phyloP scores from a whole-genome alignment of 73 alveolate species.

The Uronychia setigera region DNA sequence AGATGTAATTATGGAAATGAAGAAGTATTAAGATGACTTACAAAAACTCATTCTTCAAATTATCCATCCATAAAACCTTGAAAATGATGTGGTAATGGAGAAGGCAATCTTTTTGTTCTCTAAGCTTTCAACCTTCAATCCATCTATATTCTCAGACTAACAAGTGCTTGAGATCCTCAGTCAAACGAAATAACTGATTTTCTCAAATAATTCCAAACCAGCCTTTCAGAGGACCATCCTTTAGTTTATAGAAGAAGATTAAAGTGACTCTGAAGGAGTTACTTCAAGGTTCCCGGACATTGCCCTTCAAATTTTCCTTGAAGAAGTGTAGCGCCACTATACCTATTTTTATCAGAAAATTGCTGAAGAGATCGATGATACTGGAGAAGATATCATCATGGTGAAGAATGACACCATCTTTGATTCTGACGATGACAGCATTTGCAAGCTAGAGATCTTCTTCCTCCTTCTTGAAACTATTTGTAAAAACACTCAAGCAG shows the following conservation, averaged over 20 bases:
- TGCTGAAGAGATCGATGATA: slow-evolving; percentile 6
- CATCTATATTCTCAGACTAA: neutral
- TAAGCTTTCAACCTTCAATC: neutral
- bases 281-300: neutral
- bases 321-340: neutral
- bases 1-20: neutral
- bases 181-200: neutral
- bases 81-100: neutral
- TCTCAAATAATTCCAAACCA: neutral
- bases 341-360: neutral
- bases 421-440: neutral
- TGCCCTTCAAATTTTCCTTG: neutral
- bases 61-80: neutral
- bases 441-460: slow-evolving; percentile 5
- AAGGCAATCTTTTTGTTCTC: neutral
- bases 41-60: neutral
- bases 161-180: neutral
- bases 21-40: neutral
- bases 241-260: neutral
- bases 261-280: neutral
- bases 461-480: neutral
- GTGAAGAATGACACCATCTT: neutral
- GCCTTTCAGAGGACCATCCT: neutral
- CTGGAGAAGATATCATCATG: neutral
- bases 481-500: neutral